Conservation (phyloP, 106 monocot species). For the Iris macrosiphon region DNA sequence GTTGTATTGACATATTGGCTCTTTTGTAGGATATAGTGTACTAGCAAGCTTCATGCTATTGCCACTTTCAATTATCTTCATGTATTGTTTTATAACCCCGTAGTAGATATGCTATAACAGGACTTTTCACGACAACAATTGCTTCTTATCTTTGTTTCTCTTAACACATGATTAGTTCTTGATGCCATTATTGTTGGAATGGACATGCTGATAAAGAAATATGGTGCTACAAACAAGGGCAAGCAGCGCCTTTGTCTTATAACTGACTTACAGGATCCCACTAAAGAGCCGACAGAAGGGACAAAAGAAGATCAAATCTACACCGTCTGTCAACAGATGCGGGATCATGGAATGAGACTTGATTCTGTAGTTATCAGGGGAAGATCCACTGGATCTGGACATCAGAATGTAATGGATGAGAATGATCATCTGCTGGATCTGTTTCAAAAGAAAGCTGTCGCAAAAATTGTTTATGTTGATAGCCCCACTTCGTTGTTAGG, state of each 20-base stretch:
- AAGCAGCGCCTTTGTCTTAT: constrained; percentile 77
- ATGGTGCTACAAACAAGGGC: constrained; percentile 68
- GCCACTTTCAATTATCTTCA: not conserved
- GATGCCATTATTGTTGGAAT: constrained; percentile 99
- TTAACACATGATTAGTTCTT: constrained; percentile 71
- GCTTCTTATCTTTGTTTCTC: constrained; percentile 14
- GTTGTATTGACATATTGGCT: not conserved
- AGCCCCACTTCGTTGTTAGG: constrained; percentile 67
- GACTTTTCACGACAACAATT: not conserved
- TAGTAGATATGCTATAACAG: not conserved
- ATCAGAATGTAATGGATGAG: constrained; percentile 43
- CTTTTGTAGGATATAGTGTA: not conserved
- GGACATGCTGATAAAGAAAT: constrained; percentile 96
- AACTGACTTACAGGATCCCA: constrained; percentile 58
- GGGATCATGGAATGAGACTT: constrained; percentile 68
- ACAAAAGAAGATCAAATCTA: constrained; percentile 86
- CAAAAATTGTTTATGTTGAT: constrained; percentile 51
- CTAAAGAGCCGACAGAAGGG: constrained; percentile 83
- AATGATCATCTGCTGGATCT: constrained; percentile 61
- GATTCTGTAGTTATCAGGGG: constrained; percentile 67
- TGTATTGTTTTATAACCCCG: not conserved
- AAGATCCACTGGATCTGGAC: constrained; percentile 13
- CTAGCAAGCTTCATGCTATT: not conserved
- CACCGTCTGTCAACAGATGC: constrained; percentile 70
- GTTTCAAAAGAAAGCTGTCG: constrained; percentile 47